Conservation (phyloP, 164 flowering plant species). For the Aristolochia contorta region DNA sequence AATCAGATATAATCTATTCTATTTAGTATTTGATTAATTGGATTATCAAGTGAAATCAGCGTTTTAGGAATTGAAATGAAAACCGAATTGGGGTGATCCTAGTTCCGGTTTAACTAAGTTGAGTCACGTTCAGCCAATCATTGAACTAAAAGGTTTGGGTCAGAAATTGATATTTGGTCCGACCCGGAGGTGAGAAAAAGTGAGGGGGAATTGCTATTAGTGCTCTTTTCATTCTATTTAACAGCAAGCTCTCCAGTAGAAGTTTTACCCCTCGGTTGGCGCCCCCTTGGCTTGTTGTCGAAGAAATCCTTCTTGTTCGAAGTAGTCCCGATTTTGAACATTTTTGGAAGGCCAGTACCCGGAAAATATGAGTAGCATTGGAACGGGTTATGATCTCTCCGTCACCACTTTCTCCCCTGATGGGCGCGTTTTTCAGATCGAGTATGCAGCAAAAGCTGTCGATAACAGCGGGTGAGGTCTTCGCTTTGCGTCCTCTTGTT, state of each 20-base stretch:
- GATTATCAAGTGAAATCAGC: too few species aligned
- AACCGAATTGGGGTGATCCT: too few species aligned
- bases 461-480: slow-evolving; percentile 78
- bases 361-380: slow-evolving; percentile 76
- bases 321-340: too few species aligned
- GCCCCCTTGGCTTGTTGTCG: slow-evolving; percentile 5
- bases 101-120: too few species aligned
- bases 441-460: slow-evolving; percentile 96
- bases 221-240: neutral
- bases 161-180: too few species aligned
- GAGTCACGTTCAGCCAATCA: too few species aligned
- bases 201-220: neutral
- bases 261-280: neutral
- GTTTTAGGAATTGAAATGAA: too few species aligned
- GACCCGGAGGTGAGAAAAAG: too few species aligned
- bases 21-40: too few species aligned
- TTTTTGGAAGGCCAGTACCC: neutral
- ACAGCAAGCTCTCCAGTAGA: neutral
- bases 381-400: slow-evolving; percentile 95
- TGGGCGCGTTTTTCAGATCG: slow-evolving; percentile 98
- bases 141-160: too few species aligned
- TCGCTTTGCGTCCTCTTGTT: neutral
- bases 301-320: neutral
- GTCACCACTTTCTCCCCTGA: slow-evolving; percentile 98
- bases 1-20: too few species aligned